Evolutionary conservation across 345 rosid genomes (phyloP).

Genomic region (Lepidium sativum): DNA sequence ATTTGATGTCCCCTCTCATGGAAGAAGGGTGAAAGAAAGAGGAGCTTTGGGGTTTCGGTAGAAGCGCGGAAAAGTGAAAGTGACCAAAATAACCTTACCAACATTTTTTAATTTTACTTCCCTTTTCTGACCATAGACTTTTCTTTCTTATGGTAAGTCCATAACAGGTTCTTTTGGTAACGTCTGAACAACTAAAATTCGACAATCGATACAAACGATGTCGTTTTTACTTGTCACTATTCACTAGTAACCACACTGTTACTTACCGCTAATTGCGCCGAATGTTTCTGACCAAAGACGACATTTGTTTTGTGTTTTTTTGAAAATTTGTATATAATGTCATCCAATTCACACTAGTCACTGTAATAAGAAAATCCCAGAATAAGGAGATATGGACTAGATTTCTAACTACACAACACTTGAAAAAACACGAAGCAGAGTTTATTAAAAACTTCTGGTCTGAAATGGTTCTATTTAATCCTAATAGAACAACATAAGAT

Average conservation of each 20-base stretch:
- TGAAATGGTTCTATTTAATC: neutral
- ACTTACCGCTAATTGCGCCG: neutral
- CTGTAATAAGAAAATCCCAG: neutral
- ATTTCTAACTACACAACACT: slow-evolving; percentile 9
- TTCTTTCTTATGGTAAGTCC: neutral
- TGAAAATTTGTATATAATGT: neutral
- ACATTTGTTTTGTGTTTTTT: neutral
- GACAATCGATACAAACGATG: too few species aligned
- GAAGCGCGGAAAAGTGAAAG: slow-evolving; percentile 22
- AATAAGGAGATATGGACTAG: neutral
- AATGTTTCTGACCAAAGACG: neutral
- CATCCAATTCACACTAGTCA: neutral
- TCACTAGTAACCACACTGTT: neutral
- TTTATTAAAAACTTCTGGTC: slow-evolving; percentile 8
- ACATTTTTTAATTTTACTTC: neutral
- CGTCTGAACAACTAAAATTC: neutral
- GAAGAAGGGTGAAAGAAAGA: neutral
- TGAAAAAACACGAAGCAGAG: slow-evolving; percentile 1
- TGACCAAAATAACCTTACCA: slow-evolving; percentile 15
- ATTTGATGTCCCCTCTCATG: slow-evolving; percentile 6
- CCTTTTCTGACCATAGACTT: neutral
- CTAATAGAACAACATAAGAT: neutral
- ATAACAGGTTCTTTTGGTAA: neutral
- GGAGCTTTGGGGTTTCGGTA: slow-evolving; percentile 8
- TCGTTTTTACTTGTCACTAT: neutral